Conservation (phyloP, 2,329 filamentous ascomycete species). For the Celoporthe dispersa region DNA sequence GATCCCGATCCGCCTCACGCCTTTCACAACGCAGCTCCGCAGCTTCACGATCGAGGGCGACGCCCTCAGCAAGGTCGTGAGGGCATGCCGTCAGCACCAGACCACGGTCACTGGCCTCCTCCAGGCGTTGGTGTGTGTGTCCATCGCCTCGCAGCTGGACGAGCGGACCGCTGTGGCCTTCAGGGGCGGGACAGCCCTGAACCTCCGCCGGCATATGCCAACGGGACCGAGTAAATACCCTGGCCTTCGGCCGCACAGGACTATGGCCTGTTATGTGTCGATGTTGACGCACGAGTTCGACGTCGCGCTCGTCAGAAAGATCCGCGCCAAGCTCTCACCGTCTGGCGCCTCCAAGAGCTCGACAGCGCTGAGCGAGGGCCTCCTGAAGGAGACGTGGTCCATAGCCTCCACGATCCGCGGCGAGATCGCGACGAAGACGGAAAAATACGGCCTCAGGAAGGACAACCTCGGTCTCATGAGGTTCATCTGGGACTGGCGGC, state of each 20-base stretch:
- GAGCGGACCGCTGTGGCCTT: conserved; percentile 17
- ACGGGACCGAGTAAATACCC: conserved; percentile 1
- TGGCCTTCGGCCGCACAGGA: conserved; percentile 22
- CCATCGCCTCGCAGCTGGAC: conserved; percentile 31
- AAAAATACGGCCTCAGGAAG: not conserved
- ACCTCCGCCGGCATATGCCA: conserved; percentile 34
- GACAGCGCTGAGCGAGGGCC: not conserved
- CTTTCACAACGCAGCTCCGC: conserved; percentile 32
- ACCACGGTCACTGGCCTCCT: conserved; percentile 39
- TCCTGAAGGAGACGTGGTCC: not conserved
- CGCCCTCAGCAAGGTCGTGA: conserved; percentile 23
- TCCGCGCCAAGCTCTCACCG: not conserved
- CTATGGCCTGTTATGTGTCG: conserved; percentile 31
- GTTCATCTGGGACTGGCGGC: conserved; percentile 10
- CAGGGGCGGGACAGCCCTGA: conserved; percentile 29
- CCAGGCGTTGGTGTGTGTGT: conserved; percentile 34
- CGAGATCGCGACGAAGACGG: not conserved
- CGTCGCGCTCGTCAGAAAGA: not conserved
- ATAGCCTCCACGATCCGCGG: not conserved
- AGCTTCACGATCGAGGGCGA: conserved; percentile 31
- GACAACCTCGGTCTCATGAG: conserved; percentile 3
- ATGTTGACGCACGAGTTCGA: conserved; percentile 16
- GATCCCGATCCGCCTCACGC: conserved; percentile 29
- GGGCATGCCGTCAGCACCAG: conserved; percentile 34
- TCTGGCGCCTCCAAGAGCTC: not conserved